These are phyloP conservation scores for Umbelopsis vinacea DNA, from an alignment of 192 early-diverging fungal species.

Conservation along the genomic window DNA sequence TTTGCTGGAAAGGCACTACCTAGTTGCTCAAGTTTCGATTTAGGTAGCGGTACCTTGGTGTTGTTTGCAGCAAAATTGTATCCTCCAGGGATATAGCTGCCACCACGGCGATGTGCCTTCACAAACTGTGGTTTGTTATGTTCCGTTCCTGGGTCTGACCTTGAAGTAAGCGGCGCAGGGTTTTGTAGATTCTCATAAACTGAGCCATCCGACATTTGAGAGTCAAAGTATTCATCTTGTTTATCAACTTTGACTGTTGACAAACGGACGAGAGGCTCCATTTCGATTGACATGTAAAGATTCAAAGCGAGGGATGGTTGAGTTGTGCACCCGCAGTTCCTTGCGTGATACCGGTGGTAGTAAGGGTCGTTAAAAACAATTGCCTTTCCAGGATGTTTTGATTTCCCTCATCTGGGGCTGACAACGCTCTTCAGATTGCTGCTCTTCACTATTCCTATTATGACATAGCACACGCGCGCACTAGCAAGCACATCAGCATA, in stretches of 20 bases:
- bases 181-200: not conserved
- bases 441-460: not conserved
- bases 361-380: slow-evolving; percentile 14
- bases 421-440: not conserved
- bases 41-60: not conserved
- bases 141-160: slow-evolving; percentile 4
- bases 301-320: not conserved
- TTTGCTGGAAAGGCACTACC: slow-evolving; percentile 17
- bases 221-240: not conserved
- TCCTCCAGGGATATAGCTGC: slow-evolving; percentile 12
- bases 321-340: slow-evolving; percentile 3
- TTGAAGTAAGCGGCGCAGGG: slow-evolving; percentile 1
- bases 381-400: slow-evolving; percentile 23
- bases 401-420: slow-evolving; percentile 11
- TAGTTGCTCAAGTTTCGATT: not conserved
- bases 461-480: not conserved
- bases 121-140: slow-evolving; percentile 3
- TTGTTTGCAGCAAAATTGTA: slow-evolving; percentile 11
- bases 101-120: slow-evolving; percentile 17
- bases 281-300: slow-evolving; percentile 6
- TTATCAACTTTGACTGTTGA: not conserved
- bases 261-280: not conserved
- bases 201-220: not conserved
- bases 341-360: not conserved
- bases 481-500: not conserved